Evolutionary conservation across 306 rosid species (phyloP).

Genomic region (Purshia tridentata): DNA sequence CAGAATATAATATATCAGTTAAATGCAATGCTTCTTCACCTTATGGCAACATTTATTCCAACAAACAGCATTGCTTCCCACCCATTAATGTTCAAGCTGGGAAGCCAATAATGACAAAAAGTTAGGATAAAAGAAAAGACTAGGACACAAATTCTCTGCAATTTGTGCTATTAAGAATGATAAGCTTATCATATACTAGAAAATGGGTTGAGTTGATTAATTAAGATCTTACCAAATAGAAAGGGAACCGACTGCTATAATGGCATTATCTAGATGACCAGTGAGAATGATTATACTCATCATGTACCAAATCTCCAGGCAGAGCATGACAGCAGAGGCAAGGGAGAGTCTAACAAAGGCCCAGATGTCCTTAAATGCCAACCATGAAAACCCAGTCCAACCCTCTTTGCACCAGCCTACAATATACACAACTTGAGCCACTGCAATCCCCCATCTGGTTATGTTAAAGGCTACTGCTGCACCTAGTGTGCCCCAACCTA

Average conservation of each 20-base stretch:
- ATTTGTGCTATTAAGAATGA: not conserved
- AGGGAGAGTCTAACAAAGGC: constrained; percentile 66
- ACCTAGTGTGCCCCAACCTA: constrained; percentile 59
- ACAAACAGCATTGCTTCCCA: constrained; percentile 35
- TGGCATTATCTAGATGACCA: constrained; percentile 43
- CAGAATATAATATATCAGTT: too few species aligned
- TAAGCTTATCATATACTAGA: not conserved
- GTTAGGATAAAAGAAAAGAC: too few species aligned
- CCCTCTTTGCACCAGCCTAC: constrained; percentile 66
- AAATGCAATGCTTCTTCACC: constrained; percentile 12
- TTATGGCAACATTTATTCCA: constrained; percentile 34
- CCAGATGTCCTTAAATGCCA: constrained; percentile 72
- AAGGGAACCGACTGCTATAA: constrained; percentile 49
- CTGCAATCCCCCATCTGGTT: constrained; percentile 54
- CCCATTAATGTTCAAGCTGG: constrained; percentile 31
- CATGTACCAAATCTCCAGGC: constrained; percentile 64
- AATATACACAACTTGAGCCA: constrained; percentile 65
- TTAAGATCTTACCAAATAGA: constrained; percentile 47
- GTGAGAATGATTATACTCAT: constrained; percentile 31
- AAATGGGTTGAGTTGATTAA: too few species aligned
- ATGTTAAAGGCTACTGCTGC: constrained; percentile 61
- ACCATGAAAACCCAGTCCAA: constrained; percentile 72
- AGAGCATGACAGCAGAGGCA: constrained; percentile 81
- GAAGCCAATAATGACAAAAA: not conserved
- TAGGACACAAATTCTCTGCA: too few species aligned